Evolutionary conservation across 345 rosid genomes (phyloP).

Genomic region (Moricandia arvensis): DNA sequence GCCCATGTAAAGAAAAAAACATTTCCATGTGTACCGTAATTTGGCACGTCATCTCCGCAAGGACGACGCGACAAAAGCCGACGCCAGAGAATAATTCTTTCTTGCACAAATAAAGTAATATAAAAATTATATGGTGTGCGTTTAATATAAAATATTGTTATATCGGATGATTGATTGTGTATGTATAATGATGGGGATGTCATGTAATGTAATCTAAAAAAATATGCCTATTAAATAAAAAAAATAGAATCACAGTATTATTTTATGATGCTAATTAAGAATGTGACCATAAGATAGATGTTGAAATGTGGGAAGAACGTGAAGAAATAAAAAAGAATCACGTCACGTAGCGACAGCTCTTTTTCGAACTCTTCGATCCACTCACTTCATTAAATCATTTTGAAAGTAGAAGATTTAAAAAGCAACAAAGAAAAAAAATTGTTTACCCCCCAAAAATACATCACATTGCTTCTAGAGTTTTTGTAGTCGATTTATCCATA

Average conservation of each 20-base stretch:
- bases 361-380: background rate
- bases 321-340: slow-evolving; percentile 24
- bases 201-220: background rate
- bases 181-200: slow-evolving; percentile 8
- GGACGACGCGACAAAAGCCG: slow-evolving; percentile 16
- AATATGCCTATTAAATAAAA: background rate
- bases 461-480: background rate
- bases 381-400: slow-evolving; percentile 29
- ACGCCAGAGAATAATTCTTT: background rate
- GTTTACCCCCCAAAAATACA: background rate
- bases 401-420: background rate
- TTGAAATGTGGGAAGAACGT: slow-evolving; percentile 29
- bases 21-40: slow-evolving; percentile 16
- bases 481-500: background rate
- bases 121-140: background rate
- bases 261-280: background rate
- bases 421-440: background rate
- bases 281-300: background rate
- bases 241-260: background rate
- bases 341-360: slow-evolving; percentile 36
- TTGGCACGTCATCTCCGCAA: slow-evolving; percentile 29
- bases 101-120: background rate
- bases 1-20: background rate
- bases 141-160: background rate
- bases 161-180: slow-evolving; percentile 13